Evolutionary conservation across 495 filamentous ascomycete species (phyloP), one percentile per base, ranked within the genome.

Genomic region (Aspergillus funiculosus): DNA sequence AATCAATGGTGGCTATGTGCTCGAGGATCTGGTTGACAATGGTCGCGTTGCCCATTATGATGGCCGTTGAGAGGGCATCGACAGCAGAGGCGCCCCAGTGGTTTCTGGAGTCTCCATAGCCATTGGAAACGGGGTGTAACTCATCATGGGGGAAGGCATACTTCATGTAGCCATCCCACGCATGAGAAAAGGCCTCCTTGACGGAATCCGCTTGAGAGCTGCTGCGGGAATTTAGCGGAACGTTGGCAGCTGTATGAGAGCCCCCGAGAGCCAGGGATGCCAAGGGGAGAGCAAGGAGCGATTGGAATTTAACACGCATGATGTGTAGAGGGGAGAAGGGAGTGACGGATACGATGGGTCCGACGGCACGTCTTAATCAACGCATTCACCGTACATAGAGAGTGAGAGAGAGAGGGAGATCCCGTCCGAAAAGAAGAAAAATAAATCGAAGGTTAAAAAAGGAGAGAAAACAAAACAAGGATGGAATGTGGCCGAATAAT

Each of bases 11-110:
- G 0, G 75, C 67, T 31, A 95, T 75, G 59, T 79, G 82, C 15
- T 84, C 69, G 3, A 94, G 56, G 34, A 92, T 88, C 22, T 78
- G 66, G 14, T 77, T 67, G 25, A 92, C 79, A 25, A 85, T 78
- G 27, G 82, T 72, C 13, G 69, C 64, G 17, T 87, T 74, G 30
- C 71, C 70, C 87, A 94, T 94, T 7, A 95, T 66, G 28, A 88
- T 63, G 0, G 87, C 88, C 0, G 89, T 94, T 45, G 78, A 84
- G 22, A 95, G 66, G 9, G 87, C 87, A 66, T 95, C 89, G 10
- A 92, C 76, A 5, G 87, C 86, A 29, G 78, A 85, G 30, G 89
- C 88, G 8, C 89, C 89, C 89, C 89, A 95, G 50, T 82, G 83
- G 58, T 91, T 92, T 45, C 88, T 76, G 26, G 86, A 85, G 56